Conservation (phyloP, 1,284 basidiomycete genomes). For the Sparassis latifolia region DNA sequence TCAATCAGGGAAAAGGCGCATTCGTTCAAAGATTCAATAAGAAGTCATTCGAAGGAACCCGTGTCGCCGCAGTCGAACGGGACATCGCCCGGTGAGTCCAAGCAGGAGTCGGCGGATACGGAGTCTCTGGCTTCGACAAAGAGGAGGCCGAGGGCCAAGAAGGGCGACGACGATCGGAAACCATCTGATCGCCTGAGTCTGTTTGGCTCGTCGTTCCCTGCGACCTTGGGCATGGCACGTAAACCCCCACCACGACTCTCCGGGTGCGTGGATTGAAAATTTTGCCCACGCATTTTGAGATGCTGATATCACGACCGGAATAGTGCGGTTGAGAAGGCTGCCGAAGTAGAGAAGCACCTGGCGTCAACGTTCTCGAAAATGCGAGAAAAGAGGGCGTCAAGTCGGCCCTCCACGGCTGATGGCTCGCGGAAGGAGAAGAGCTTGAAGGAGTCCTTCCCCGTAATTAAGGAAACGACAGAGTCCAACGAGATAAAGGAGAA, state of each 20-base stretch:
- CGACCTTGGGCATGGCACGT: constrained; percentile 55
- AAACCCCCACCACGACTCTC: constrained; percentile 77
- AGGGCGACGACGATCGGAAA: constrained; percentile 46
- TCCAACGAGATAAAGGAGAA: constrained; percentile 14
- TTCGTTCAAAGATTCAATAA: constrained; percentile 28
- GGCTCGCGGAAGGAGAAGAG: constrained; percentile 19
- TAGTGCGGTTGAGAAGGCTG: no score
- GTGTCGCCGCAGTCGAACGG: constrained; percentile 3
- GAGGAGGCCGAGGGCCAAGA: constrained; percentile 40
- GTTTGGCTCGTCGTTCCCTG: constrained; percentile 58
- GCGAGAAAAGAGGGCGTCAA: constrained; percentile 29
- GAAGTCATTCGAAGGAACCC: constrained; percentile 31
- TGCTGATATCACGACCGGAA: no score
- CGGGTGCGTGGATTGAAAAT: constrained; percentile 31
- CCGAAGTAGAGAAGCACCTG: constrained; percentile 22
- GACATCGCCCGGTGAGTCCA: constrained; percentile 14
- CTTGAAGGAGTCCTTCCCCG: constrained; percentile 9
- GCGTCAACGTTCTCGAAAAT: constrained; percentile 42
- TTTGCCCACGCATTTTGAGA: no score
- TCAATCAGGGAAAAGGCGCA: constrained; percentile 23
- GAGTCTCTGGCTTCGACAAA: constrained; percentile 5
- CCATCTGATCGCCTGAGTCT: constrained; percentile 64
- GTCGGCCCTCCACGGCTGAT: constrained; percentile 33
- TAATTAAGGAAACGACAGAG: constrained; percentile 6
- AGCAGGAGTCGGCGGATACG: constrained; percentile 21